A percentile compares a stretch with the other conserved stretches of the same genome.
These are phyloP conservation scores for Lepidium aucheri DNA, from an alignment of 345 rosid genomes.

Conservation along the genomic window DNA sequence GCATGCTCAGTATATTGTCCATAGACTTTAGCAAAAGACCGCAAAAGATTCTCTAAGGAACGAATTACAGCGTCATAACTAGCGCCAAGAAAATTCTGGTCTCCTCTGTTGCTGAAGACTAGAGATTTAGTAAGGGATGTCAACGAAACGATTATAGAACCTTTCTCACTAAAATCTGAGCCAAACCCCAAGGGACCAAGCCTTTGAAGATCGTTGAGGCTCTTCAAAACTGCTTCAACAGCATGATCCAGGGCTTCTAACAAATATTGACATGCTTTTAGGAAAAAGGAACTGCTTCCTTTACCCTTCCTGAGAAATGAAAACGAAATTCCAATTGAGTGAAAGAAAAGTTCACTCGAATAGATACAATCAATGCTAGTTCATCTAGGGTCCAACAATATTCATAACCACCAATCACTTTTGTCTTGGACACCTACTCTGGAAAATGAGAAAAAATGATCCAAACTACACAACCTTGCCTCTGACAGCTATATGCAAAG, in stretches of 20 bases:
- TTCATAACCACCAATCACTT: constrained; percentile 1
- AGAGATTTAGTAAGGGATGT: constrained; percentile 53
- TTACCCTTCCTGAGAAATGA: constrained; percentile 44
- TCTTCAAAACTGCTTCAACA: constrained; percentile 34
- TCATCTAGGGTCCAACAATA: background rate
- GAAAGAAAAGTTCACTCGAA: background rate
- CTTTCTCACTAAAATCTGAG: constrained; percentile 35
- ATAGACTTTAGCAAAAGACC: constrained; percentile 44
- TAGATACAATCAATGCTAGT: background rate
- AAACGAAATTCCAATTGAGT: constrained; percentile 1
- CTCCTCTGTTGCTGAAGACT: constrained; percentile 37
- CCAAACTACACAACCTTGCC: constrained; percentile 4
- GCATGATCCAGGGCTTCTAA: constrained; percentile 53
- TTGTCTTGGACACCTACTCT: background rate
- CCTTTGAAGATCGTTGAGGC: constrained; percentile 35
- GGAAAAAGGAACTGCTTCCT: constrained; percentile 44
- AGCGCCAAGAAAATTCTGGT: constrained; percentile 31
- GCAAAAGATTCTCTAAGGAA: constrained; percentile 60
- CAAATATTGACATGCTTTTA: constrained; percentile 47
- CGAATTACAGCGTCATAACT: constrained; percentile 33
- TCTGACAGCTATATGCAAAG: constrained; percentile 8
- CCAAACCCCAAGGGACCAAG: constrained; percentile 40
- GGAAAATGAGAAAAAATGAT: background rate
- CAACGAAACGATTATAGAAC: constrained; percentile 46
- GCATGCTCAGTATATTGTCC: constrained; percentile 39